These are phyloP conservation scores for Aplosporella prunicola DNA, from an alignment of 2,329 filamentous ascomycete genomes.

Conservation along the genomic window DNA sequence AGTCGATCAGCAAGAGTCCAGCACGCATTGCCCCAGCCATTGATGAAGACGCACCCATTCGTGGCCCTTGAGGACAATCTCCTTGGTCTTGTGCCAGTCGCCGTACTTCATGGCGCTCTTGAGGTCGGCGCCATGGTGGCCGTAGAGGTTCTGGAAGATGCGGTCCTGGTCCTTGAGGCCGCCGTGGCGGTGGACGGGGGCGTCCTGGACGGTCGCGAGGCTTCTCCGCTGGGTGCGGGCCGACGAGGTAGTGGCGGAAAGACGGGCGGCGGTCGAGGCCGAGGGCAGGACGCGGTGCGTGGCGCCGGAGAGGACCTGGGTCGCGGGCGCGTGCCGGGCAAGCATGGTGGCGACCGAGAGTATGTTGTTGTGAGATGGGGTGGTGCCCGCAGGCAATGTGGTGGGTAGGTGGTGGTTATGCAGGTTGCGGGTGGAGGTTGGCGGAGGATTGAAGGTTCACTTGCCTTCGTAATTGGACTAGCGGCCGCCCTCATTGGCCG, in stretches of 20 bases:
- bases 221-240: slow-evolving; percentile 49
- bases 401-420: slow-evolving; percentile 14
- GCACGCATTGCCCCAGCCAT: slow-evolving; percentile 1
- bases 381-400: slow-evolving; percentile 4
- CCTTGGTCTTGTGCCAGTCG: slow-evolving; percentile 99
- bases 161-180: slow-evolving; percentile 92
- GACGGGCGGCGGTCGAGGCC: slow-evolving; percentile 27
- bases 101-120: slow-evolving; percentile 96
- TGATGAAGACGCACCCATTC: slow-evolving; percentile 61
- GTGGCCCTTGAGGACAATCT: slow-evolving; percentile 92
- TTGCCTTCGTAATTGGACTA: slow-evolving; percentile 12
- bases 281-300: slow-evolving; percentile 34
- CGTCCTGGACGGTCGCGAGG: slow-evolving; percentile 51
- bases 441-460: slow-evolving; percentile 4
- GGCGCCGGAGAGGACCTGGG: slow-evolving; percentile 31
- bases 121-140: slow-evolving; percentile 81
- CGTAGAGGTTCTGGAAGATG: slow-evolving; percentile 98
- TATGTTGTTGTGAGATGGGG: slow-evolving; percentile 13
- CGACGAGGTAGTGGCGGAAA: slow-evolving; percentile 32
- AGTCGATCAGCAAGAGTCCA: slow-evolving; percentile 15
- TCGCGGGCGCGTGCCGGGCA: slow-evolving; percentile 30
- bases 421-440: slow-evolving; percentile 13
- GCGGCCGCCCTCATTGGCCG: slow-evolving; percentile 15
- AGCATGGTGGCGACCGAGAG: slow-evolving; percentile 34
- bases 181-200: slow-evolving; percentile 61